These are phyloP conservation scores for Colletotrichum tanaceti DNA, from an alignment of 2,329 filamentous ascomycete species.

Conservation along the genomic window DNA sequence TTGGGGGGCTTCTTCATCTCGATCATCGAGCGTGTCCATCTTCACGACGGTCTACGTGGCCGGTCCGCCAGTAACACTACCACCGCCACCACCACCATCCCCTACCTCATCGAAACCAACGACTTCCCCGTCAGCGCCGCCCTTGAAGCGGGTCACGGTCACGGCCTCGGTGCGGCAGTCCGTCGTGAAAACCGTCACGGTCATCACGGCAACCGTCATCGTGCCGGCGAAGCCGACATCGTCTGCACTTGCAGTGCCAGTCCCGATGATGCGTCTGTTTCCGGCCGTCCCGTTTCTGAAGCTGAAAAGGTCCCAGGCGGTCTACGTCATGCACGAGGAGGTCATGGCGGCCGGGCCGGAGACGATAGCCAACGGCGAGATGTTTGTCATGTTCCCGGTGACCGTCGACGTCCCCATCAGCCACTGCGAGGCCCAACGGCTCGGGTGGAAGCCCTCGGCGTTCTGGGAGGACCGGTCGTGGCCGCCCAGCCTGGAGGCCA, in stretches of 20 bases:
- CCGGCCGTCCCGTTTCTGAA: too few relatives aligned
- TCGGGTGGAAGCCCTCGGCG: not conserved
- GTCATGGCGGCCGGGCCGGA: not conserved
- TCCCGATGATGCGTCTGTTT: too few relatives aligned
- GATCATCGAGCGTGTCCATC: not conserved
- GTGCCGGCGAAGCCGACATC: not conserved
- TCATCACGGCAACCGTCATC: not conserved
- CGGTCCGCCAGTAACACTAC: not conserved
- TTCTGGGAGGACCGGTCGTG: not conserved
- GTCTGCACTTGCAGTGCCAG: too few relatives aligned
- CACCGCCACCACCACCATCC: too few relatives aligned
- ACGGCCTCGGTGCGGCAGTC: not conserved
- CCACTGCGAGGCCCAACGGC: not conserved
- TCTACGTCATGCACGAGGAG: not conserved
- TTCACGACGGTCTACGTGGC: not conserved
- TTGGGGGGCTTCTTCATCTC: not conserved
- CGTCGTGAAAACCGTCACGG: not conserved
- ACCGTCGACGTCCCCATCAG: too few relatives aligned
- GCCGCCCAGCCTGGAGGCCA: not conserved
- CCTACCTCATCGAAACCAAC: not conserved
- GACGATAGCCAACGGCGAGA: not conserved
- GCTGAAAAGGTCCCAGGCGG: not conserved
- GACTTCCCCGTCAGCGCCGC: not conserved
- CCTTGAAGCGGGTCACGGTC: not conserved
- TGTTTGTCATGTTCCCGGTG: constrained; percentile 3